A percentile compares a stretch with the other conserved stretches of the same genome.
Evolutionary conservation across 192 early-diverging fungal species (phyloP).

Genomic region (Coemansia sp.): DNA sequence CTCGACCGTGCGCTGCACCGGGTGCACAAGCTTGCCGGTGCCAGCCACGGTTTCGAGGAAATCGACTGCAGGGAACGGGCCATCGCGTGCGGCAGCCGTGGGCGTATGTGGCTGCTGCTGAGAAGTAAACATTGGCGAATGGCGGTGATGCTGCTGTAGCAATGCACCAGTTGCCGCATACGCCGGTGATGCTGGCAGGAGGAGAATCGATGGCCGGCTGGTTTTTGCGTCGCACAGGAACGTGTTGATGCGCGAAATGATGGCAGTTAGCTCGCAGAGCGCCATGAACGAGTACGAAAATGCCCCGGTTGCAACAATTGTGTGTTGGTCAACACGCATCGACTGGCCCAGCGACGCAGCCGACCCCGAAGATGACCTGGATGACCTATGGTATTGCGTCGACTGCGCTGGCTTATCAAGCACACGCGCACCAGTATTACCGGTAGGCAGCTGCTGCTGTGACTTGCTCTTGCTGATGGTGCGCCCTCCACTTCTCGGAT

Average conservation of each 20-base stretch:
- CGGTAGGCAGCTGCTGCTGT: background rate
- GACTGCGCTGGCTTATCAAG: conserved; percentile 5
- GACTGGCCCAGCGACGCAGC: conserved; percentile 21
- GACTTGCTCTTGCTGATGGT: background rate
- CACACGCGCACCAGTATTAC: background rate
- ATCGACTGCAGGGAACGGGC: conserved; percentile 46
- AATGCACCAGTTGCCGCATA: background rate
- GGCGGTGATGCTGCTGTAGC: background rate
- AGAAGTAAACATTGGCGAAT: background rate
- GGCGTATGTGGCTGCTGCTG: background rate
- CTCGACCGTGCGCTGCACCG: conserved; percentile 32
- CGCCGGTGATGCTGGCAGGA: background rate
- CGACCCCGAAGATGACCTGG: conserved; percentile 34
- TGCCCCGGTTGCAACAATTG: conserved; percentile 50
- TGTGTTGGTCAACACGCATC: conserved; percentile 28
- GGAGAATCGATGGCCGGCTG: conserved; percentile 21
- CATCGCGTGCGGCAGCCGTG: conserved; percentile 5
- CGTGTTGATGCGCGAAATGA: conserved; percentile 42
- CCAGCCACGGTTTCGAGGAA: conserved; percentile 23
- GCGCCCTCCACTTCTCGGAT: background rate
- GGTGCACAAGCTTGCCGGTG: conserved; percentile 29
- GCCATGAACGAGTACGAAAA: conserved; percentile 57
- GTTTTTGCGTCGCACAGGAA: conserved; percentile 51
- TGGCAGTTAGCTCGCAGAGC: conserved; percentile 51
- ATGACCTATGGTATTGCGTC: conserved; percentile 18